A percentile compares a stretch with the other conserved stretches of the same genome.
These are phyloP conservation scores for Dactylella cylindrospora DNA, from an alignment of 2,329 filamentous ascomycete species.

Conservation along the genomic window DNA sequence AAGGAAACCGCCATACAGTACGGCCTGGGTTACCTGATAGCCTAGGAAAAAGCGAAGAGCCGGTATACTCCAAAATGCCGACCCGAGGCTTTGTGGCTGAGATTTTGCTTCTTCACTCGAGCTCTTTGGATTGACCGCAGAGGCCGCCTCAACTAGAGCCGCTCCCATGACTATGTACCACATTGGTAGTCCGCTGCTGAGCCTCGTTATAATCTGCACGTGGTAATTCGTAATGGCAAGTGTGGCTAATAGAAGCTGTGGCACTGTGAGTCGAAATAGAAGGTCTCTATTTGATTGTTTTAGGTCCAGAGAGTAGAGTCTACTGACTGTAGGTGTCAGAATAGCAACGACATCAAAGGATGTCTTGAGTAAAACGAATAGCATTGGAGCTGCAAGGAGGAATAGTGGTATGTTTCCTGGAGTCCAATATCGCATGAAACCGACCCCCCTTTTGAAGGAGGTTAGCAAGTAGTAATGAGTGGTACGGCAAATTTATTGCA, in stretches of 20 bases:
- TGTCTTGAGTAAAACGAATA: constrained; percentile 63
- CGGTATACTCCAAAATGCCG: constrained; percentile 48
- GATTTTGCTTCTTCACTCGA: constrained; percentile 23
- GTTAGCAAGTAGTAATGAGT: constrained; percentile 19
- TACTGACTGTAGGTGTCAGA: background rate
- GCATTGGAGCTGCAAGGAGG: constrained; percentile 74
- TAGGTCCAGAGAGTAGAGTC: constrained; percentile 20
- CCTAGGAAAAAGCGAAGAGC: constrained; percentile 71
- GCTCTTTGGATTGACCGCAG: background rate
- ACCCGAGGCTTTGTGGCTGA: background rate
- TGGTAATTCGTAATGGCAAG: constrained; percentile 80
- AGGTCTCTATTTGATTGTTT: constrained; percentile 45
- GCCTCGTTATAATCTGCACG: constrained; percentile 86
- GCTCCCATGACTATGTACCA: constrained; percentile 74
- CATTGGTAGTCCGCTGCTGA: constrained; percentile 82
- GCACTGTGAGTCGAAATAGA: constrained; percentile 64
- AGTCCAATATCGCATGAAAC: constrained; percentile 89
- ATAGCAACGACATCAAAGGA: constrained; percentile 12
- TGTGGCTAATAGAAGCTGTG: constrained; percentile 70
- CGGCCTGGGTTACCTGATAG: constrained; percentile 80
- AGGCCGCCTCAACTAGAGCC: constrained; percentile 20
- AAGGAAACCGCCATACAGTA: constrained; percentile 83
- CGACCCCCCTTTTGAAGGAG: constrained; percentile 69
- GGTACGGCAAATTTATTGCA: background rate
- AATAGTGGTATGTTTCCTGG: constrained; percentile 83